A percentile compares a stretch with the other conserved stretches of the same genome.
phyloP scores from a whole-genome alignment of 768 basidiomycete genomes.

The Leucocoprinus leucothites region DNA sequence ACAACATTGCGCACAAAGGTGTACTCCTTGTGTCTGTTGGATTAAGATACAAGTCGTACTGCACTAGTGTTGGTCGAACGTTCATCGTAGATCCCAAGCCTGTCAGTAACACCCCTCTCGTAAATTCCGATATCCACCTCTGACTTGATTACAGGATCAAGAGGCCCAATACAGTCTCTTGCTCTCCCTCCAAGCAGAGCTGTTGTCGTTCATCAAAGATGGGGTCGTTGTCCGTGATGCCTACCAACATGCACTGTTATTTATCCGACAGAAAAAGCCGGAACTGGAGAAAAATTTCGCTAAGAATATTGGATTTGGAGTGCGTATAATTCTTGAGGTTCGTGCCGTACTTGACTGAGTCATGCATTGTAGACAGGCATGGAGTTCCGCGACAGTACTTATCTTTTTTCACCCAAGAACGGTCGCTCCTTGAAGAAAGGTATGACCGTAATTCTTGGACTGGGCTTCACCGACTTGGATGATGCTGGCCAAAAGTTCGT shows the following conservation, averaged over 20 bases:
- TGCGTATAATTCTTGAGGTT: slow-evolving; percentile 35
- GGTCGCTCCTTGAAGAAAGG: slow-evolving; percentile 62
- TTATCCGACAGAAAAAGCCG: slow-evolving; percentile 73
- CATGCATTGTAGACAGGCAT: slow-evolving; percentile 71
- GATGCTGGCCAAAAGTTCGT: slow-evolving; percentile 78
- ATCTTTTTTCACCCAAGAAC: slow-evolving; percentile 82
- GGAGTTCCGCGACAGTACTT: slow-evolving; percentile 89
- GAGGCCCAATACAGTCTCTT: slow-evolving; percentile 83
- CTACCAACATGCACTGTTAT: slow-evolving; percentile 72
- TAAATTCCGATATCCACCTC: not conserved
- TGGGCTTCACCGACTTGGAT: slow-evolving; percentile 82
- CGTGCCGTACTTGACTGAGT: not conserved
- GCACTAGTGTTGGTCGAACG: slow-evolving; percentile 88
- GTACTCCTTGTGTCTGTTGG: slow-evolving; percentile 87
- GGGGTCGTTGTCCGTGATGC: slow-evolving; percentile 75
- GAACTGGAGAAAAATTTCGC: slow-evolving; percentile 81
- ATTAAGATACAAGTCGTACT: slow-evolving; percentile 90
- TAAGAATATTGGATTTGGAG: slow-evolving; percentile 89
- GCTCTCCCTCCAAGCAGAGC: slow-evolving; percentile 71
- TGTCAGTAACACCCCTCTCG: slow-evolving; percentile 35
- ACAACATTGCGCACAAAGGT: slow-evolving; percentile 82
- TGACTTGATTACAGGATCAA: slow-evolving; percentile 64
- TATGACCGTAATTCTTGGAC: slow-evolving; percentile 82
- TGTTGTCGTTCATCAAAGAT: slow-evolving; percentile 75
- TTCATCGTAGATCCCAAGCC: slow-evolving; percentile 94